phyloP scores from a whole-genome alignment of 805 yeast species.

The Myxozyma neglecta region DNA sequence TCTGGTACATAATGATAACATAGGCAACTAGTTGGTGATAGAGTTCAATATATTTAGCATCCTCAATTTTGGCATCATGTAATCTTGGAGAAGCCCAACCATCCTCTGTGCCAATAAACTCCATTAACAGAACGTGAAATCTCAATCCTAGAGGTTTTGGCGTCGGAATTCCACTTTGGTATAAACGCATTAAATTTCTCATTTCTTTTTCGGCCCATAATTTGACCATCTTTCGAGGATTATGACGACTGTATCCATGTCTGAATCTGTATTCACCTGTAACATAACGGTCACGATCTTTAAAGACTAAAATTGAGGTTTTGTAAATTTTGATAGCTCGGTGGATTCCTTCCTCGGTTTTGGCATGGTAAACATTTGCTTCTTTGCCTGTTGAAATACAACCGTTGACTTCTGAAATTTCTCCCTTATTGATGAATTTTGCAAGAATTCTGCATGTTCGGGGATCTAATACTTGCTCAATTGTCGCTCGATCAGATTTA shows the following conservation, averaged over 20 bases:
- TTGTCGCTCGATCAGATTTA: slow-evolving; percentile 92
- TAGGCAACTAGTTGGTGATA: slow-evolving; percentile 79
- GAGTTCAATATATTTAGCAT: slow-evolving; percentile 62
- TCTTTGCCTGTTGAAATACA: slow-evolving; percentile 97
- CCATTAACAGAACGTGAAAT: slow-evolving; percentile 93
- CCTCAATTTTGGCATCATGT: slow-evolving; percentile 51
- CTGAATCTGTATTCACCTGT: slow-evolving; percentile 94
- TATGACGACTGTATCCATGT: slow-evolving; percentile 77
- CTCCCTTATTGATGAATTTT: slow-evolving; percentile 78
- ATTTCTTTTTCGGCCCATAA: slow-evolving; percentile 99
- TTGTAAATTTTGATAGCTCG: slow-evolving; percentile 94
- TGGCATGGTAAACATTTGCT: slow-evolving; percentile 94
- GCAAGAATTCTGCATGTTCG: slow-evolving; percentile 81
- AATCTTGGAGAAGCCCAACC: slow-evolving; percentile 92
- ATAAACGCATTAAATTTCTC: slow-evolving; percentile 80
- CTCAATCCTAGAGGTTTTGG: slow-evolving; percentile 90
- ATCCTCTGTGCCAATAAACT: slow-evolving; percentile 68
- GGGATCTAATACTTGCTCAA: slow-evolving; percentile 94
- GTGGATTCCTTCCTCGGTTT: slow-evolving; percentile 43
- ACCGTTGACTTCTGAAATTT: slow-evolving; percentile 83
- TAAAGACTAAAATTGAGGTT: slow-evolving; percentile 94
- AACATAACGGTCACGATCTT: slow-evolving; percentile 93
- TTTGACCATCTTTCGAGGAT: slow-evolving; percentile 96
- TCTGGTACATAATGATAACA: slow-evolving; percentile 84
- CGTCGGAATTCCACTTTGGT: slow-evolving; percentile 78